Base-by-base conservation (phyloP, 2,329 filamentous ascomycete genomes). In the Cladobotryum mycophilum region DNA sequence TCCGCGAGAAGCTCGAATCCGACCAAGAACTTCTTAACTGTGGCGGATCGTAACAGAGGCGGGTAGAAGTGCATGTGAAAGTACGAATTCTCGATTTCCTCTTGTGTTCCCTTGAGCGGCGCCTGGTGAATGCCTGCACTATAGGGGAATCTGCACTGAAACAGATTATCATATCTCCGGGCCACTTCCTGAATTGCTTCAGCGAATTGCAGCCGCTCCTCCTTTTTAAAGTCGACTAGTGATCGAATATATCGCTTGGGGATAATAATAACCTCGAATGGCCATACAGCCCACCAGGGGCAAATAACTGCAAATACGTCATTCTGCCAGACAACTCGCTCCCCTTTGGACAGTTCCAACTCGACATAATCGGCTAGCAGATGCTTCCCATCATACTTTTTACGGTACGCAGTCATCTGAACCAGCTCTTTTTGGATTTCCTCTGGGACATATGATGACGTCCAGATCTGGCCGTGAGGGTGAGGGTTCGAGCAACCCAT, bases 401-500 rank as follows among this genome's bases (percentile, higher is more conserved):
- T 68, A 41, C 83, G 81, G 70, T 99, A 97, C 64, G 86, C 87
- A 60, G 80, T 74, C 76, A 96, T 77, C 61, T 95, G 85, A 40
- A 75, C 73, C 17, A 96, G 72, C 69, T 99, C 93, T 40, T 86
- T 80, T 1, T 79, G 80, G 0, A 89, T 89, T 69, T 99, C 93
- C 65, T 97, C 91, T 0, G 93, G 93, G 58, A 96, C 73, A 6
- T 84, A 86, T 18, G 89, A 96, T 0, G 91, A 95, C 2, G 89
- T 93, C 93, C 93, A 99, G 55, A 96, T 79, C 68, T 99, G 93
- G 53, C 93, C 92, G 70, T 99, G 93, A 1, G 93, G 93, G 67
- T 99, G 93, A 1, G 93, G 93, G 67, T 99, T 99, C 1, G 92
- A 97, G 75, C 93, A 99, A 47, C 93, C 93, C 93, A 99, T 99